Percentiles rank a stretch among this genome's conserved stretches.
phyloP scores from a whole-genome alignment of 148 eudicot genomes.

The Silene conica region DNA sequence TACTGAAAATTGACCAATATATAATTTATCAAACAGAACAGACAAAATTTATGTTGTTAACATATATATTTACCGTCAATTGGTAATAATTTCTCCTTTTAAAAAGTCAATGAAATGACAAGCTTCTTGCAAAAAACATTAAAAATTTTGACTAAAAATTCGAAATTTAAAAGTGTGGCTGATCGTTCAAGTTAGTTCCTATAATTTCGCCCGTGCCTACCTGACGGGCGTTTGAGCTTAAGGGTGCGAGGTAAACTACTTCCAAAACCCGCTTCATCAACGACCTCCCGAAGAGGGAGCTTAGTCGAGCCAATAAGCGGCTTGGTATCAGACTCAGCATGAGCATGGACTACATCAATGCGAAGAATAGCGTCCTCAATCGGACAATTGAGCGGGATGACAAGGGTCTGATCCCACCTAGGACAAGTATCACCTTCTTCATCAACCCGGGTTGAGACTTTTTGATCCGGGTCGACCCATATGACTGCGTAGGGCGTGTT shows the following conservation, averaged over 20 bases:
- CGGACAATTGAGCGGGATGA: constrained; percentile 53
- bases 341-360: constrained; percentile 72
- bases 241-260: constrained; percentile 24
- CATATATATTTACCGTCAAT: too few species aligned
- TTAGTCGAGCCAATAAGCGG: constrained; percentile 73
- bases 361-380: constrained; percentile 56
- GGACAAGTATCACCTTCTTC: constrained; percentile 69
- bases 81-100: too few species aligned
- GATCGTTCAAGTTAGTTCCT: too few species aligned
- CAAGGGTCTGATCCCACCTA: constrained; percentile 55
- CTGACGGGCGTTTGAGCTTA: constrained; percentile 77
- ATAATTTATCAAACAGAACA: too few species aligned
- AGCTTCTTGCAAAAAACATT: too few species aligned
- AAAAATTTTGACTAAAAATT: too few species aligned
- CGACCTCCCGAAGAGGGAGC: constrained; percentile 44
- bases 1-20: too few species aligned
- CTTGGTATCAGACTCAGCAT: constrained; percentile 51
- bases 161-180: too few species aligned
- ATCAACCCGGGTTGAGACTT: constrained; percentile 51
- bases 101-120: too few species aligned
- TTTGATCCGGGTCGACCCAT: constrained; percentile 67
- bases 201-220: constrained; percentile 28
- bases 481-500: constrained; percentile 65
- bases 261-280: constrained; percentile 64
- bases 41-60: too few species aligned